phyloP scores from a whole-genome alignment of 768 basidiomycete genomes.

The Trametes sanguinea region DNA sequence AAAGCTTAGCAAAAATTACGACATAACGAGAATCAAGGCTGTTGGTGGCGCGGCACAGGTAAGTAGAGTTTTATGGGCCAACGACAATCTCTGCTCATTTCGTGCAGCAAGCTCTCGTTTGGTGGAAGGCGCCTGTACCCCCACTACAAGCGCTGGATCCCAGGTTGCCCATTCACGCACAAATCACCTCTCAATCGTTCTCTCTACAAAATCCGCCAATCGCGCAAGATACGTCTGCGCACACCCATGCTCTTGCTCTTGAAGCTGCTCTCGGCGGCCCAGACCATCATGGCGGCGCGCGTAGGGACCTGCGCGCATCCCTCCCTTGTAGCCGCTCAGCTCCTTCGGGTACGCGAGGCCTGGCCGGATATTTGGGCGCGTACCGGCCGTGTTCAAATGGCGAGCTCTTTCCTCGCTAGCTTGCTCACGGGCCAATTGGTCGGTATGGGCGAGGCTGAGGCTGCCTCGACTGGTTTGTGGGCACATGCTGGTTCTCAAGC shows the following conservation, averaged over 20 bases:
- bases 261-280: constrained; percentile 78
- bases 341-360: constrained; percentile 75
- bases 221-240: constrained; percentile 79
- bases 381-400: constrained; percentile 78
- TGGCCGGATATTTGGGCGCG: constrained; percentile 81
- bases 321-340: constrained; percentile 72
- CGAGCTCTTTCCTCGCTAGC: constrained; percentile 72
- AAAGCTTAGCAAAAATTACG: constrained; percentile 69
- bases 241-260: constrained; percentile 73
- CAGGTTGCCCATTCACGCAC: constrained; percentile 64
- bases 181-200: constrained; percentile 67
- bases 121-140: constrained; percentile 83
- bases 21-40: constrained; percentile 68
- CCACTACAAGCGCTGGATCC: constrained; percentile 75
- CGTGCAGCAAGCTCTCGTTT: constrained; percentile 68
- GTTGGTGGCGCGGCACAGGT: constrained; percentile 83
- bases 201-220: constrained; percentile 74
- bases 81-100: background rate
- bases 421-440: constrained; percentile 72
- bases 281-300: constrained; percentile 71
- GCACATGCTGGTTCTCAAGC: constrained; percentile 42
- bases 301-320: constrained; percentile 74
- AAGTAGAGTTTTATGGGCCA: constrained; percentile 16
- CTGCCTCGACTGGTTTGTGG: constrained; percentile 81
- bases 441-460: constrained; percentile 73